These are phyloP conservation scores for Colletotrichum liaoningense DNA, from an alignment of 2,329 filamentous ascomycete genomes.

Conservation along the genomic window DNA sequence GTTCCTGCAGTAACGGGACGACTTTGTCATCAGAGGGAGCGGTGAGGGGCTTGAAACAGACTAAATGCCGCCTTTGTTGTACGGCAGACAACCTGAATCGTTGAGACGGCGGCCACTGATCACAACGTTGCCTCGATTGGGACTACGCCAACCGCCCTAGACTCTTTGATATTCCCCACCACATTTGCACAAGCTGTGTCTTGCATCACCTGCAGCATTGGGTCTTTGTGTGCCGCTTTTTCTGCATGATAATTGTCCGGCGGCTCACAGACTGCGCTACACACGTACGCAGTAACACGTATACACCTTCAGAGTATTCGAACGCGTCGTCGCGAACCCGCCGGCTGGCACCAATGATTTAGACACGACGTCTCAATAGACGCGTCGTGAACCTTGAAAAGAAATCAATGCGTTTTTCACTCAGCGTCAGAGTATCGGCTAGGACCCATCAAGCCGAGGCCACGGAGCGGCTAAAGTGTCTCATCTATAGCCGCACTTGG, in stretches of 20 bases:
- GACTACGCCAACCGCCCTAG: conserved; percentile 5
- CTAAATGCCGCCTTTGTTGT: conserved; percentile 29
- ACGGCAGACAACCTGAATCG: neutral
- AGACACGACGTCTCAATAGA: neutral
- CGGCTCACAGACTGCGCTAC: neutral
- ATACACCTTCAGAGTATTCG: neutral
- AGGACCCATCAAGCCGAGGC: neutral
- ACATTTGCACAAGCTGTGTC: neutral
- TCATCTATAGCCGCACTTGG: neutral
- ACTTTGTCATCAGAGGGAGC: neutral
- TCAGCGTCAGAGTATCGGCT: neutral
- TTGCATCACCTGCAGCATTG: neutral
- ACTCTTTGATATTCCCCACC: neutral
- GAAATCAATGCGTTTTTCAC: no score
- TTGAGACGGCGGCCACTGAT: conserved; percentile 5
- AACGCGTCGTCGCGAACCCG: neutral
- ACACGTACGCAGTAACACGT: neutral
- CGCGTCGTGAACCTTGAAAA: neutral
- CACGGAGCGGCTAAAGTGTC: neutral
- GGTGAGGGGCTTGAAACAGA: conserved; percentile 27
- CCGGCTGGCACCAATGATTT: neutral
- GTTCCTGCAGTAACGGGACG: conserved; percentile 7
- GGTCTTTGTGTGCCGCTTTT: conserved; percentile 3
- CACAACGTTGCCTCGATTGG: conserved; percentile 7
- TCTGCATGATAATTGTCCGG: conserved; percentile 1